A percentile compares a stretch with the other conserved stretches of the same genome.
Conservation (phyloP, 1,284 basidiomycete species). For the Xerocomus alliaceus region DNA sequence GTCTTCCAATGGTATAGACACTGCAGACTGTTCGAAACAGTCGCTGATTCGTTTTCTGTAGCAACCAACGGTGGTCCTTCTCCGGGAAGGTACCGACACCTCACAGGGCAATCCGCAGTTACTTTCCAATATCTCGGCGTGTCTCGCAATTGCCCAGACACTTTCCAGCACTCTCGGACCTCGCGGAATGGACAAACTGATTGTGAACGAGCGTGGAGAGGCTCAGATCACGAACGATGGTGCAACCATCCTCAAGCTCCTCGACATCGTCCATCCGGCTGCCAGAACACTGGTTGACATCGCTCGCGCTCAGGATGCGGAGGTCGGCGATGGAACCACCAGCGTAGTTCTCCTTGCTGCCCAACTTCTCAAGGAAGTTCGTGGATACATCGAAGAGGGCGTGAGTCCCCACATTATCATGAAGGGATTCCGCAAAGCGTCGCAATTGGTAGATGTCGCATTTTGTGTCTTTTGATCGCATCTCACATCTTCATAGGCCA, state of each 20-base stretch:
- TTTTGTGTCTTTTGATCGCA: slow-evolving; percentile 5
- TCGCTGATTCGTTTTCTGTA: slow-evolving; percentile 44
- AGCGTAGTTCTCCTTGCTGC: slow-evolving; percentile 94
- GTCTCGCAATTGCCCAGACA: slow-evolving; percentile 88
- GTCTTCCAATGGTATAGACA: slow-evolving; percentile 66
- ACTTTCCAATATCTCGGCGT: slow-evolving; percentile 95
- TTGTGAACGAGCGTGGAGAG: slow-evolving; percentile 89
- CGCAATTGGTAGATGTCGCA: slow-evolving; percentile 73
- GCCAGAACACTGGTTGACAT: slow-evolving; percentile 97
- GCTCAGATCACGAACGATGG: slow-evolving; percentile 99
- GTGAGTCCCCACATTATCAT: slow-evolving; percentile 98
- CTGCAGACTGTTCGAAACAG: not conserved
- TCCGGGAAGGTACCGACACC: slow-evolving; percentile 94
- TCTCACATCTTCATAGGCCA: slow-evolving; percentile 60
- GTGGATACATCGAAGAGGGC: slow-evolving; percentile 94
- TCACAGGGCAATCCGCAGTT: slow-evolving; percentile 95
- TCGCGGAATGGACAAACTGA: slow-evolving; percentile 98
- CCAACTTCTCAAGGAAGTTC: slow-evolving; percentile 93
- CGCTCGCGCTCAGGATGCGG: slow-evolving; percentile 96
- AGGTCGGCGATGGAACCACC: slow-evolving; percentile 98
- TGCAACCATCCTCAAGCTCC: slow-evolving; percentile 94
- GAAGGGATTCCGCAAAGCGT: slow-evolving; percentile 92
- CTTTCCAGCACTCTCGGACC: slow-evolving; percentile 96
- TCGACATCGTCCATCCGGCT: slow-evolving; percentile 98
- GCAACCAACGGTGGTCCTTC: slow-evolving; percentile 95